Evolutionary conservation across 2,329 filamentous ascomycete genomes (phyloP).

Genomic region (Colletotrichum endophyticum): DNA sequence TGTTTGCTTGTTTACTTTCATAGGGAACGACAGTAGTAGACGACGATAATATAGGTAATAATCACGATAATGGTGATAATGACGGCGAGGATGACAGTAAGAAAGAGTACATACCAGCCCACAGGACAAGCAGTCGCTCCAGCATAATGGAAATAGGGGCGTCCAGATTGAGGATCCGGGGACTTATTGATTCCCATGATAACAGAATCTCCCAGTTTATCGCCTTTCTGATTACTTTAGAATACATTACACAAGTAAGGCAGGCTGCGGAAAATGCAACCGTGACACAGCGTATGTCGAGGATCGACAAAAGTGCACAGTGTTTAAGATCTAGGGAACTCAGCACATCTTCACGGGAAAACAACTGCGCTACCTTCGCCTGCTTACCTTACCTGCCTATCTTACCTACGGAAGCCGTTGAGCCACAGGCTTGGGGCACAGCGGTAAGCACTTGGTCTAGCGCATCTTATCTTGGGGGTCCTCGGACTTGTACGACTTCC

Average conservation of each 20-base stretch:
- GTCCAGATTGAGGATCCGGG: neutral
- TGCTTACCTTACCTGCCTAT: too few species aligned
- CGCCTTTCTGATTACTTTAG: neutral
- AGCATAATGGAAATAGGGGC: neutral
- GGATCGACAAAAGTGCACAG: neutral
- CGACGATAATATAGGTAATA: neutral
- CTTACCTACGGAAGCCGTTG: neutral
- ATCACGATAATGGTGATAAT: neutral
- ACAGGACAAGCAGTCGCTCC: neutral
- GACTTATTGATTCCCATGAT: neutral
- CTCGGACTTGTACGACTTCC: neutral
- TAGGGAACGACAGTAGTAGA: neutral
- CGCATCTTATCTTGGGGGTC: neutral
- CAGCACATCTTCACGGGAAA: neutral
- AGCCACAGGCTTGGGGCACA: neutral
- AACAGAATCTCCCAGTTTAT: neutral
- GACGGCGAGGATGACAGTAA: neutral
- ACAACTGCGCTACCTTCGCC: neutral
- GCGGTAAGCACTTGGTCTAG: neutral
- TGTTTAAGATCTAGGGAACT: neutral
- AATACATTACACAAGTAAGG: neutral
- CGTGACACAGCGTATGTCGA: neutral
- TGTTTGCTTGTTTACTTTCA: neutral
- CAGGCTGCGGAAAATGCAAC: neutral
- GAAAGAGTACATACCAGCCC: neutral